Percentiles rank a stretch among this genome's conserved stretches.
These are phyloP conservation scores for Acrocalymma vagum DNA, from an alignment of 2,329 filamentous ascomycete genomes.

Conservation along the genomic window DNA sequence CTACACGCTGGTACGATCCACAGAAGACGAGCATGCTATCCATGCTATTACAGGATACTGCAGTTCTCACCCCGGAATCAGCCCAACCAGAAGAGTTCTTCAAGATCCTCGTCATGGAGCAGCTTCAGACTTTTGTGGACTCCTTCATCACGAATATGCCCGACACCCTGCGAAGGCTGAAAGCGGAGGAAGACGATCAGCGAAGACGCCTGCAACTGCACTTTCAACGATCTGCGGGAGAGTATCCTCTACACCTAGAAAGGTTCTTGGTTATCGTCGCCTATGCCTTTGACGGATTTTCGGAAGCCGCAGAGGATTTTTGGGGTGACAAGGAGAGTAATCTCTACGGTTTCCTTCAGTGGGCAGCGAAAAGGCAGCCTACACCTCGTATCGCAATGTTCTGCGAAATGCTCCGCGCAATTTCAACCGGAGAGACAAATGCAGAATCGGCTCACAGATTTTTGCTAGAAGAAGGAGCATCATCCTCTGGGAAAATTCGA, in stretches of 20 bases:
- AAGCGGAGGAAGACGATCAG: slow-evolving; percentile 89
- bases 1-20: slow-evolving; percentile 86
- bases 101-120: slow-evolving; percentile 76
- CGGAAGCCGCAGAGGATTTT: slow-evolving; percentile 85
- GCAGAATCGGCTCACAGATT: slow-evolving; percentile 89
- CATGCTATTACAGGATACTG: slow-evolving; percentile 83
- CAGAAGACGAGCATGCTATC: slow-evolving; percentile 82
- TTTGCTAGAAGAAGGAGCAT: slow-evolving; percentile 78
- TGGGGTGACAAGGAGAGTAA: slow-evolving; percentile 95
- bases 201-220: slow-evolving; percentile 60
- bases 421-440: slow-evolving; percentile 83
- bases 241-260: slow-evolving; percentile 71
- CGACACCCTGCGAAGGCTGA: slow-evolving; percentile 85
- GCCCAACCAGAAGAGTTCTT: slow-evolving; percentile 76
- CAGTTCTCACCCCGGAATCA: slow-evolving; percentile 72
- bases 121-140: slow-evolving; percentile 87
- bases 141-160: slow-evolving; percentile 95
- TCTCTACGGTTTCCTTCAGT: slow-evolving; percentile 91
- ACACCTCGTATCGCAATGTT: slow-evolving; percentile 97
- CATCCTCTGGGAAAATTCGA: slow-evolving; percentile 78
- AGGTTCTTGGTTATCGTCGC: slow-evolving; percentile 92
- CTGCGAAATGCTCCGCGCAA: slow-evolving; percentile 92
- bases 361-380: slow-evolving; percentile 94
- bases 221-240: slow-evolving; percentile 60
- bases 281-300: slow-evolving; percentile 86